phyloP scores from a whole-genome alignment of 2,329 filamentous ascomycete species.

The Sarocladium oryzae region DNA sequence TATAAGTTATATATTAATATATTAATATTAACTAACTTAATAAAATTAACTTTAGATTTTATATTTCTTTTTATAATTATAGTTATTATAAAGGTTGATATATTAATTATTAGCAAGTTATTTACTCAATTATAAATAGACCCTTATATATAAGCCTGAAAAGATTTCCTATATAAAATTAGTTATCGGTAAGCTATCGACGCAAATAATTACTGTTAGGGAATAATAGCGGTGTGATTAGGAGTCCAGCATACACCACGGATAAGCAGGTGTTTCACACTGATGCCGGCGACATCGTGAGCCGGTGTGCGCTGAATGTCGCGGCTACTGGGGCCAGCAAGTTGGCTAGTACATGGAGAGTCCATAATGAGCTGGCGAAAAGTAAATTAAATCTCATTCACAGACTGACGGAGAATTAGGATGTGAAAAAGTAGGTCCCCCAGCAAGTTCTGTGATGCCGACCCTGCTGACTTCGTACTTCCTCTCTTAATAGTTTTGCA shows the following conservation, averaged over 20 bases:
- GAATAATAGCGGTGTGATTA: conserved; percentile 35
- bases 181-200: not conserved
- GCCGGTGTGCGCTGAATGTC: conserved; percentile 49
- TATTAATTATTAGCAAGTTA: not conserved
- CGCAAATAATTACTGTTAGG: not conserved
- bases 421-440: conserved; percentile 31
- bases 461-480: conserved; percentile 27
- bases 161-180: not conserved
- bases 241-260: conserved; percentile 51
- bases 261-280: conserved; percentile 60
- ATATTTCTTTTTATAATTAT: not conserved
- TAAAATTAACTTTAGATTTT: not conserved
- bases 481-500: conserved; percentile 39
- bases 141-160: not conserved
- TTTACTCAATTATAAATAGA: not conserved
- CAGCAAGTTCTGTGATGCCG: not conserved
- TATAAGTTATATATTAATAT: not conserved
- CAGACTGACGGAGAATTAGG: conserved; percentile 46
- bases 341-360: conserved; percentile 49
- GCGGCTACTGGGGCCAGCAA: conserved; percentile 48
- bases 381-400: conserved; percentile 53
- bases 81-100: not conserved
- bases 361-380: conserved; percentile 57
- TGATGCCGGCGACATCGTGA: conserved; percentile 52
- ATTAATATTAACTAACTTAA: not conserved